Percentiles rank a stretch among this genome's conserved stretches.
phyloP scores from a whole-genome alignment of 2,329 filamentous ascomycete species.

The Penicillium sp. region DNA sequence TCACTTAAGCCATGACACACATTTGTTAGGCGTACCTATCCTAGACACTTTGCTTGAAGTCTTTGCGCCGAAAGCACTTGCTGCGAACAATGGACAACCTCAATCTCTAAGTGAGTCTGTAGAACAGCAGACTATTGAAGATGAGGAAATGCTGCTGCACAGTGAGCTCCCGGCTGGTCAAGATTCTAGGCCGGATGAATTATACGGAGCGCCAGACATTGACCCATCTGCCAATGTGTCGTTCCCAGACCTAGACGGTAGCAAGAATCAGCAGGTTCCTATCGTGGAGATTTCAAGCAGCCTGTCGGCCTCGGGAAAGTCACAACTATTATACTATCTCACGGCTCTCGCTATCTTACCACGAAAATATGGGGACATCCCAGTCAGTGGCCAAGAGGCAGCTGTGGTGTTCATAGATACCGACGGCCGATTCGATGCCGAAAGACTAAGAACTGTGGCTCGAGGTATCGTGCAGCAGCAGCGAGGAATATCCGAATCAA shows the following conservation, averaged over 20 bases:
- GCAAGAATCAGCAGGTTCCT: conserved; percentile 23
- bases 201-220: neutral
- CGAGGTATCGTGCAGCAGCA: conserved; percentile 25
- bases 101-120: neutral
- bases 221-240: conserved; percentile 1
- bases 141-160: conserved; percentile 17
- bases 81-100: conserved; percentile 1
- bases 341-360: conserved; percentile 54
- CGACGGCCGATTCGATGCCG: conserved; percentile 53
- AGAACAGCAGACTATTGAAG: neutral
- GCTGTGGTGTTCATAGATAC: conserved; percentile 57
- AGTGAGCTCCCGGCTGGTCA: conserved; percentile 2
- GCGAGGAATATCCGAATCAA: conserved; percentile 7
- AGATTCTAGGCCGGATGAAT: neutral
- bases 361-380: conserved; percentile 23
- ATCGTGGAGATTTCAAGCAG: conserved; percentile 56
- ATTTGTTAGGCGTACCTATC: conserved; percentile 44
- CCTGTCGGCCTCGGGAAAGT: conserved; percentile 55
- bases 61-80: conserved; percentile 30
- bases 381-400: conserved; percentile 47
- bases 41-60: conserved; percentile 47
- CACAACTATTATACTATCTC: conserved; percentile 58
- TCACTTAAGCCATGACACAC: conserved; percentile 8
- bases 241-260: conserved; percentile 8
- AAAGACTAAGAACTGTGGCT: conserved; percentile 42